Percentiles rank a stretch among this genome's conserved stretches.
Evolutionary conservation across 306 rosid species (phyloP).

Genomic region (Argentina anserina): DNA sequence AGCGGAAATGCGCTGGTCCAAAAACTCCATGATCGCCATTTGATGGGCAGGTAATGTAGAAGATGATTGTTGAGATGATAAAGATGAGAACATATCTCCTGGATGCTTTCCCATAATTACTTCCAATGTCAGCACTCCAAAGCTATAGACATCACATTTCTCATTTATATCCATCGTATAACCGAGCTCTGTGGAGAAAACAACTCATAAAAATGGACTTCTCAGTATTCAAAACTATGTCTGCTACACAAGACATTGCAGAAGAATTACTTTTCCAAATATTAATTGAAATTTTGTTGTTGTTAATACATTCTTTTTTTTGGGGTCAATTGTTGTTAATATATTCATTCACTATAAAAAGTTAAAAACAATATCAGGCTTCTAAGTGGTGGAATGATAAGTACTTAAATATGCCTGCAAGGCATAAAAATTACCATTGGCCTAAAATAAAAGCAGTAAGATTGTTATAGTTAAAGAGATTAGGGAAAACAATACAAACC

Average conservation of each 20-base stretch:
- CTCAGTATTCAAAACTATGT: not conserved
- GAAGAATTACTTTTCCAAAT: not conserved
- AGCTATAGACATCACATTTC: conserved; percentile 8
- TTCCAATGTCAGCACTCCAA: not conserved
- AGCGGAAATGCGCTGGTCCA: conserved; percentile 4
- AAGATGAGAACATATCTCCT: not conserved
- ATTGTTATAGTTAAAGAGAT: not conserved
- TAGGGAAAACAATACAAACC: not conserved
- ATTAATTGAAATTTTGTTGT: too few species aligned
- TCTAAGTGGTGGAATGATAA: not conserved
- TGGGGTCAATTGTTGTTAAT: too few species aligned
- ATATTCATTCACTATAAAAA: not conserved
- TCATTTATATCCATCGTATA: not conserved
- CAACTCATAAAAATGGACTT: not conserved
- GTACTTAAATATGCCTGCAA: not conserved
- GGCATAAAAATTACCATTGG: not conserved
- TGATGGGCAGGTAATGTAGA: too few species aligned
- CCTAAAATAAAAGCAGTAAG: not conserved
- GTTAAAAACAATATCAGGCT: not conserved
- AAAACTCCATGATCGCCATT: not conserved
- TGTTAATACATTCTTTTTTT: too few species aligned
- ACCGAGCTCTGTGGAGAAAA: not conserved
- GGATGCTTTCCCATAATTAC: conserved; percentile 7
- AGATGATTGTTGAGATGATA: not conserved
- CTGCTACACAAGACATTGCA: not conserved